These are phyloP conservation scores for Leersia perrieri DNA, from an alignment of 176 grass and related monocot species.

Conservation along the genomic window DNA sequence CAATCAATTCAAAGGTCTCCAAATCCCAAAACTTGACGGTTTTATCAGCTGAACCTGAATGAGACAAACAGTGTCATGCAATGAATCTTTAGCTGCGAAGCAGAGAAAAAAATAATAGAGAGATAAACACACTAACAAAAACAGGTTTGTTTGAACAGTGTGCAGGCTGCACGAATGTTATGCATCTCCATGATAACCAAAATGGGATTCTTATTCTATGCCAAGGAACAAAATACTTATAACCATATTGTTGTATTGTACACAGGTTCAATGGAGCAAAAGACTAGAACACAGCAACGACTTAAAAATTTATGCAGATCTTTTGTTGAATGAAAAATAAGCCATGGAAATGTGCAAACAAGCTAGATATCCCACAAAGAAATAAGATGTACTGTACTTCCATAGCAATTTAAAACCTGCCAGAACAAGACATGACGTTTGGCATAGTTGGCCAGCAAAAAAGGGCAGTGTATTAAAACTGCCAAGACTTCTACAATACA, in stretches of 20 bases:
- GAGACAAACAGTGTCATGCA: conserved; percentile 24
- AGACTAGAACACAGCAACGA: not conserved
- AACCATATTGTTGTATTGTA: not conserved
- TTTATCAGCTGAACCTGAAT: conserved; percentile 88
- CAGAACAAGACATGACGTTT: conserved; percentile 2
- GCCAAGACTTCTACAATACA: not conserved
- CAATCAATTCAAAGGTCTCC: conserved; percentile 96
- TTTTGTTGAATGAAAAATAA: not conserved
- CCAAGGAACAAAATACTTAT: not conserved
- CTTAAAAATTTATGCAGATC: not conserved
- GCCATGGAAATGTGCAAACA: not conserved
- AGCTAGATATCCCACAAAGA: not conserved
- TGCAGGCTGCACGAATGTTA: not conserved
- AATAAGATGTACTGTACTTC: conserved; percentile 5
- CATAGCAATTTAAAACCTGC: not conserved
- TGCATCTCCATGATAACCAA: not conserved
- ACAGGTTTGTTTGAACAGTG: conserved; percentile 4
- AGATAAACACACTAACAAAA: conserved; percentile 5
- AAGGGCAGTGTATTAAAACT: not conserved
- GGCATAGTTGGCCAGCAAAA: not conserved
- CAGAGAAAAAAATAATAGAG: not conserved
- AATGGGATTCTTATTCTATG: conserved; percentile 16
- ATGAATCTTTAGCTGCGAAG: conserved; percentile 20
- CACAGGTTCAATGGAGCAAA: not conserved
- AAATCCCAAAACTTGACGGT: conserved; percentile 99